These are phyloP conservation scores for Kwoniella dendrophila DNA, from an alignment of 768 basidiomycete genomes.

Conservation along the genomic window DNA sequence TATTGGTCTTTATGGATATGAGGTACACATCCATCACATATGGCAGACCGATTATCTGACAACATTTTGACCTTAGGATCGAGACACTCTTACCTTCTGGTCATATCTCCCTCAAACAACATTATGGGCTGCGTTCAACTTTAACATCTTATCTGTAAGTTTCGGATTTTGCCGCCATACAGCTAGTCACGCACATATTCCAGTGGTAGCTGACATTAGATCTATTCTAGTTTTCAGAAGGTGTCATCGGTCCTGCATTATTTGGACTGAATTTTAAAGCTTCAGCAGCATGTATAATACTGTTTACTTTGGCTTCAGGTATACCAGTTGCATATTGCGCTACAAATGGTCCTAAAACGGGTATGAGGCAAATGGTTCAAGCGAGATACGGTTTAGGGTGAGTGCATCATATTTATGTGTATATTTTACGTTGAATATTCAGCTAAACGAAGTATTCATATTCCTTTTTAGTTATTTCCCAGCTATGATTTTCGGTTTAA, in stretches of 20 bases:
- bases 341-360: slow-evolving; percentile 66
- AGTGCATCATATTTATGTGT: not conserved
- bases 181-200: not conserved
- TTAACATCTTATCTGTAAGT: slow-evolving; percentile 49
- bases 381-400: slow-evolving; percentile 67
- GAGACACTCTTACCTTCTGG: slow-evolving; percentile 44
- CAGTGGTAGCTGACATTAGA: not conserved
- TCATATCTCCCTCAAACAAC: slow-evolving; percentile 49
- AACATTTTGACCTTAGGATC: slow-evolving; percentile 29
- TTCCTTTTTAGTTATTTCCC: slow-evolving; percentile 55
- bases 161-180: not conserved
- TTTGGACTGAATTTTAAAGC: slow-evolving; percentile 36
- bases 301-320: slow-evolving; percentile 33
- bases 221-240: slow-evolving; percentile 37
- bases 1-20: not conserved
- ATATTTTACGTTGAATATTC: not conserved
- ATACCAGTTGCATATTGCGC: slow-evolving; percentile 29
- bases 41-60: not conserved
- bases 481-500: slow-evolving; percentile 53
- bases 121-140: slow-evolving; percentile 50
- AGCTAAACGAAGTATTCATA: not conserved
- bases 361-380: slow-evolving; percentile 78
- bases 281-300: slow-evolving; percentile 35
- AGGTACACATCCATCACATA: not conserved
- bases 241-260: slow-evolving; percentile 37